Base-by-base conservation (phyloP, 1,284 basidiomycete genomes). In the Anthracocystis walkeri region DNA sequence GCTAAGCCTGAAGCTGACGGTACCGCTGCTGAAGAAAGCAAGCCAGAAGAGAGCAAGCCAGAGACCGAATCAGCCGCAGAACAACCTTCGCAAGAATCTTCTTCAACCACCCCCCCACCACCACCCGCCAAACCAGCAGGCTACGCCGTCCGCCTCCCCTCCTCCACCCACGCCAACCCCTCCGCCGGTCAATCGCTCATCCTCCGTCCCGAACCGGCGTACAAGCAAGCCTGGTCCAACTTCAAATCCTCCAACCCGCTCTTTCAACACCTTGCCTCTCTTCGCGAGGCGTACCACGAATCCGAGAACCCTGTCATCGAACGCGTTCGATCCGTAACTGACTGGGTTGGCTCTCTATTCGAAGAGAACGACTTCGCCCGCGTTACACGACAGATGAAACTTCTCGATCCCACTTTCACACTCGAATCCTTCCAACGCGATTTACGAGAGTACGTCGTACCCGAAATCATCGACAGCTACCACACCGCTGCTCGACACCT, bases 301-400 rank as follows among this genome's bases (percentile, higher is more conserved):
- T 96, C 94, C 1, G 97, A 99, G 85, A 92, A 96, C 81, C 93
- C 95, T 1, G 87, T 97, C 51, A 88, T 98, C 38, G 90, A 91
- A 29, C 90, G 91, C 4, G 80, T 97, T 62, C 91, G 97, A 48
- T 89, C 90, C 3, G 91, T 97, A 45, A 95, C 95, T 2, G 90
- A 91, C 54, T 93, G 92, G 2, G 89, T 99, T 51, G 93, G 93
- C 2, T 90, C 91, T 3, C 92, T 92, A 88, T 96, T 97, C 80
- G 96, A 97, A 75, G 97, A 99, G 87, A 99, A 94, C 82, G 97
- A 99, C 88, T 96, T 92, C 45, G 96, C 95, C 14, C 92, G 93
- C 84, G 97, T 99, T 25, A 91, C 93, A 81, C 89, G 93, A 58
- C 87, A 92, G 81, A 93, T 98, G 90, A 93, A 92, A 86, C 85